These are phyloP conservation scores for Pleurozium schreberi DNA, from an alignment of 225 moss, liverwort and hornwort species.

Conservation along the genomic window DNA sequence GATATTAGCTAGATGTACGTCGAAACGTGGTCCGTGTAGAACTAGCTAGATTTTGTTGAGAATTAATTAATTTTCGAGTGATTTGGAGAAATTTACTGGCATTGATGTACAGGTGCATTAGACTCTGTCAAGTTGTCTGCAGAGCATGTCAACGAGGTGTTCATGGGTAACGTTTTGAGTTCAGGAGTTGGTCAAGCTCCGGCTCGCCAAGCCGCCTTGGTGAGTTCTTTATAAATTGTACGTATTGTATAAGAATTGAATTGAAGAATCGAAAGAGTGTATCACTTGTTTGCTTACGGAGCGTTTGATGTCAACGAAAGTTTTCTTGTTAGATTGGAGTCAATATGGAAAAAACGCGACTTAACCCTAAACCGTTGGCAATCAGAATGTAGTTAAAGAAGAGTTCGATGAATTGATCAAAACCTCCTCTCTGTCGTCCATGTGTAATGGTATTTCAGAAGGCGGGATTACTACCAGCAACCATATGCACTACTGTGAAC, in stretches of 20 bases:
- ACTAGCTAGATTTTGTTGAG: neutral
- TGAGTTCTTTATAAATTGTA: conserved; percentile 1
- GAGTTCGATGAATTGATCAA: neutral
- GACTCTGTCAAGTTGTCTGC: conserved; percentile 42
- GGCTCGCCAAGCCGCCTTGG: conserved; percentile 94
- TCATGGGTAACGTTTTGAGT: conserved; percentile 76
- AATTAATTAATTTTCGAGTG: neutral
- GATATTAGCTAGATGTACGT: neutral
- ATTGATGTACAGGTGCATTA: conserved; percentile 42
- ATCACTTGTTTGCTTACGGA: neutral
- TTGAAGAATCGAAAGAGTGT: neutral
- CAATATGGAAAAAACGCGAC: neutral
- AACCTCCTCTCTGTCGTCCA: neutral
- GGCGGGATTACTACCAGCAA: conserved; percentile 52
- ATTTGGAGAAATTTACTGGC: neutral
- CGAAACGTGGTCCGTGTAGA: neutral
- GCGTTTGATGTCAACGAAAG: neutral
- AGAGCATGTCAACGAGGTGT: conserved; percentile 66
- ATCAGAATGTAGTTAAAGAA: neutral
- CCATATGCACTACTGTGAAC: conserved; percentile 87
- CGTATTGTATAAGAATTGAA: neutral
- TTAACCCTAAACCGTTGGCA: neutral
- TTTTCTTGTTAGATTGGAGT: neutral
- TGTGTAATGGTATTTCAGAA: conserved; percentile 33
- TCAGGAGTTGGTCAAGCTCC: conserved; percentile 91